Conservation (phyloP, 2,329 filamentous ascomycete genomes). For the Saccharata proteae region DNA sequence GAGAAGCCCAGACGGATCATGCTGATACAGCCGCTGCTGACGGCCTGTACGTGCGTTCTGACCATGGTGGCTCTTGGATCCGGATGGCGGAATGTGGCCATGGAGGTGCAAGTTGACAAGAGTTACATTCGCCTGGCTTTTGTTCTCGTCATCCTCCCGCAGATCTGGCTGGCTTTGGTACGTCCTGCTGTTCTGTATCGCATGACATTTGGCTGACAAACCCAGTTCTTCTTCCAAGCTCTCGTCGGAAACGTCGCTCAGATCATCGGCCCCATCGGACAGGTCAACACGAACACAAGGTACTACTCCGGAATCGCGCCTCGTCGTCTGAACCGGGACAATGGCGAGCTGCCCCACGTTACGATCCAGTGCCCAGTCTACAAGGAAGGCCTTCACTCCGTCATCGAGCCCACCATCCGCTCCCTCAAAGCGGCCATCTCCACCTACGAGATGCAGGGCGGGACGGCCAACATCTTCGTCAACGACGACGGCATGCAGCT, state of each 20-base stretch:
- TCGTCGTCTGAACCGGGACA: slow-evolving; percentile 25
- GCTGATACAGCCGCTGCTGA: slow-evolving; percentile 44
- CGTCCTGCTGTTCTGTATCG: slow-evolving; percentile 11
- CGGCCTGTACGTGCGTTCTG: slow-evolving; percentile 41
- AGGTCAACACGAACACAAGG: slow-evolving; percentile 33
- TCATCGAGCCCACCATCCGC: slow-evolving; percentile 66
- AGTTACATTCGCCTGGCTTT: slow-evolving; percentile 44
- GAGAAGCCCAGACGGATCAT: slow-evolving; percentile 37
- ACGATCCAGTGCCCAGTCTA: slow-evolving; percentile 41
- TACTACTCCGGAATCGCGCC: slow-evolving; percentile 33
- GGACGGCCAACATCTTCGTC: slow-evolving; percentile 66
- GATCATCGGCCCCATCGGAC: slow-evolving; percentile 31
- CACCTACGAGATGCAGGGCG: slow-evolving; percentile 64
- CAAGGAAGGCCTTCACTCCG: slow-evolving; percentile 28
- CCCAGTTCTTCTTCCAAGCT: slow-evolving; percentile 37
- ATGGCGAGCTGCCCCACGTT: slow-evolving; percentile 32
- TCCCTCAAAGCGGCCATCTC: slow-evolving; percentile 69
- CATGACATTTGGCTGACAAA: slow-evolving; percentile 2
- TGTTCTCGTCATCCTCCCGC: slow-evolving; percentile 38
- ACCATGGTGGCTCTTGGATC: slow-evolving; percentile 42
- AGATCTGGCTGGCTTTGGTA: slow-evolving; percentile 47
- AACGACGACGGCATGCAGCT: slow-evolving; percentile 66
- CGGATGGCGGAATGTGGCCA: slow-evolving; percentile 44
- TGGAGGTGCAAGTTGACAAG: slow-evolving; percentile 42
- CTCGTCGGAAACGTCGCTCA: slow-evolving; percentile 29